phyloP scores from a whole-genome alignment of 768 basidiomycete species.

The Mycena floridula region DNA sequence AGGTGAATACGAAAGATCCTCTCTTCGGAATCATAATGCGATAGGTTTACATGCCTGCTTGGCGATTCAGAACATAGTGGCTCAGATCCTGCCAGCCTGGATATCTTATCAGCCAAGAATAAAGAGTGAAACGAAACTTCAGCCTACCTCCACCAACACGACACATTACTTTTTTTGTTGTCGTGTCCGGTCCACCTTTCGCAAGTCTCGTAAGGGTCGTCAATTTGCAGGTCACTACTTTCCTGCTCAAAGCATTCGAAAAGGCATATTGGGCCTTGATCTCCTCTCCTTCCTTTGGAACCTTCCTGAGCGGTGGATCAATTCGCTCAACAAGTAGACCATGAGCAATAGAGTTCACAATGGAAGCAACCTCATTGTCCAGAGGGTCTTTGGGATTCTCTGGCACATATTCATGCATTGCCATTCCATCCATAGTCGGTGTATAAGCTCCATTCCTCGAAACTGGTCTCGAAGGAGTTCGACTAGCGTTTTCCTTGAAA shows the following conservation, averaged over 20 bases:
- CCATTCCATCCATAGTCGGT: constrained; percentile 44
- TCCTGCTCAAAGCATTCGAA: constrained; percentile 64
- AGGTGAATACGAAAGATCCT: constrained; percentile 3
- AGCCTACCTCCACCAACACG: constrained; percentile 77
- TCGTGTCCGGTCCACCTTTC: constrained; percentile 37
- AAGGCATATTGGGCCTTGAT: constrained; percentile 81
- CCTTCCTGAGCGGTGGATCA: constrained; percentile 63
- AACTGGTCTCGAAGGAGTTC: constrained; percentile 57
- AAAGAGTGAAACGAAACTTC: constrained; percentile 4
- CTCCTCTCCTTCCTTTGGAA: constrained; percentile 72
- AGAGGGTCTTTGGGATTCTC: constrained; percentile 72
- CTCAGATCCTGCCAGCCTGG: constrained; percentile 78
- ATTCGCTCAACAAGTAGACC: constrained; percentile 74
- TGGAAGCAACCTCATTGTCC: constrained; percentile 67
- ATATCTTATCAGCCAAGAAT: constrained; percentile 2
- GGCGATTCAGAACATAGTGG: constrained; percentile 71
- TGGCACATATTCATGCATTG: constrained; percentile 58
- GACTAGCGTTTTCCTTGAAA: constrained; percentile 57
- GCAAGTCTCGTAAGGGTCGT: constrained; percentile 68
- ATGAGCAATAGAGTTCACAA: constrained; percentile 75
- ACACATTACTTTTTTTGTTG: constrained; percentile 85
- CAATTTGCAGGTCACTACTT: constrained; percentile 73
- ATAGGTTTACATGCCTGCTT: constrained; percentile 49
- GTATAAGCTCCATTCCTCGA: constrained; percentile 65
- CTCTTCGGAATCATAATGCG: too few relatives aligned